Conservation (phyloP, 2,329 filamentous ascomycete genomes). For the Cladorrhinum sp. region DNA sequence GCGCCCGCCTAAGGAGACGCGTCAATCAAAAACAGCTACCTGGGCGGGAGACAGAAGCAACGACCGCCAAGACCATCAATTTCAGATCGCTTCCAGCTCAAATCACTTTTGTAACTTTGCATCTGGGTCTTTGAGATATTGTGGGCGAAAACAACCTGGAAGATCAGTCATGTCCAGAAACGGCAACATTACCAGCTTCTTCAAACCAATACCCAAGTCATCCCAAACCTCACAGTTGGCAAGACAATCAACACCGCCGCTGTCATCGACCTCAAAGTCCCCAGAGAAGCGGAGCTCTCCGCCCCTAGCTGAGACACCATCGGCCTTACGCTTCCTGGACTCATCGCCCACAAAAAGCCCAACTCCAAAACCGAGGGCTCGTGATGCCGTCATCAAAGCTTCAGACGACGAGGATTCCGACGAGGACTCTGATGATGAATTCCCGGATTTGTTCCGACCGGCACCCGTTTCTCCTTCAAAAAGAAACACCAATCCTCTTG, state of each 20-base stretch:
- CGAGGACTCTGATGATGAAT: conserved; percentile 53
- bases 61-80: too few species aligned
- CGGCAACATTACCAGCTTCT: conserved; percentile 39
- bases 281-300: background rate
- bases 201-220: conserved; percentile 31
- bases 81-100: too few species aligned
- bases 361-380: conserved; percentile 34
- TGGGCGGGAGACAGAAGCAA: background rate
- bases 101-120: too few species aligned
- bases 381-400: conserved; percentile 60
- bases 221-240: conserved; percentile 1
- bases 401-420: conserved; percentile 71
- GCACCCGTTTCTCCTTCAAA: conserved; percentile 4
- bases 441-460: conserved; percentile 47
- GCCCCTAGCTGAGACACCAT: background rate
- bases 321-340: conserved; percentile 19
- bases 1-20: background rate
- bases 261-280: background rate
- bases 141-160: background rate
- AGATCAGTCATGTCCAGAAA: conserved; percentile 28
- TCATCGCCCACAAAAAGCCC: conserved; percentile 24
- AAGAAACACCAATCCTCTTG: conserved; percentile 25
- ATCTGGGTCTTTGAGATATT: background rate
- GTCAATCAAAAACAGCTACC: background rate
- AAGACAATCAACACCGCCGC: conserved; percentile 8